Evolutionary conservation across 208 protist genomes (phyloP).

Genomic region (Trypanosoma melophagium): DNA sequence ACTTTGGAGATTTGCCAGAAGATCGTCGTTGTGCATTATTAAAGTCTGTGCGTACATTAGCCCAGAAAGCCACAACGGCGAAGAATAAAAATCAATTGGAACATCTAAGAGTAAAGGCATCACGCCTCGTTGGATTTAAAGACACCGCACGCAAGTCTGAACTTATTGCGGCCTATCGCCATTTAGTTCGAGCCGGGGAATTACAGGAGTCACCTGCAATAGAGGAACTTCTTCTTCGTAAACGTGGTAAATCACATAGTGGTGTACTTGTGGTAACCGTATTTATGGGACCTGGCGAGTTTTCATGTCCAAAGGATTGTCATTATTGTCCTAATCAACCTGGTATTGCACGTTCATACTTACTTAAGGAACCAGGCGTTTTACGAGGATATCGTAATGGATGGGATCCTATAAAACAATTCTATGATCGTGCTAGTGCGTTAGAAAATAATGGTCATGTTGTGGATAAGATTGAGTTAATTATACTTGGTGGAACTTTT

Average conservation of each 20-base stretch:
- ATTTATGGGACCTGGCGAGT: slow-evolving; percentile 90
- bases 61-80: slow-evolving; percentile 30
- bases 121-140: slow-evolving; percentile 75
- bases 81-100: slow-evolving; percentile 53
- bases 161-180: slow-evolving; percentile 82
- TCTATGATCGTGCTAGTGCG: slow-evolving; percentile 88
- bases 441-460: slow-evolving; percentile 92
- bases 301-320: slow-evolving; percentile 93
- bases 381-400: slow-evolving; percentile 88
- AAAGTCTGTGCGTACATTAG: slow-evolving; percentile 63
- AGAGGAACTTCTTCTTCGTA: slow-evolving; percentile 81
- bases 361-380: slow-evolving; percentile 91
- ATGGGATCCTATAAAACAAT: slow-evolving; percentile 90
- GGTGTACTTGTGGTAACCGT: slow-evolving; percentile 93
- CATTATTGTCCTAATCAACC: slow-evolving; percentile 94
- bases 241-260: slow-evolving; percentile 83
- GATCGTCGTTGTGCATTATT: slow-evolving; percentile 63
- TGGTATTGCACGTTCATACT: slow-evolving; percentile 86
- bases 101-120: slow-evolving; percentile 74
- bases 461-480: slow-evolving; percentile 98
- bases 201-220: slow-evolving; percentile 39
- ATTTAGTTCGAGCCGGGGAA: slow-evolving; percentile 69
- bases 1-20: slow-evolving; percentile 75
- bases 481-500: slow-evolving; percentile 99
- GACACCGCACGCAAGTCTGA: slow-evolving; percentile 88